These are phyloP conservation scores for Galerina marginata DNA, from an alignment of 768 basidiomycete genomes.

Conservation along the genomic window DNA sequence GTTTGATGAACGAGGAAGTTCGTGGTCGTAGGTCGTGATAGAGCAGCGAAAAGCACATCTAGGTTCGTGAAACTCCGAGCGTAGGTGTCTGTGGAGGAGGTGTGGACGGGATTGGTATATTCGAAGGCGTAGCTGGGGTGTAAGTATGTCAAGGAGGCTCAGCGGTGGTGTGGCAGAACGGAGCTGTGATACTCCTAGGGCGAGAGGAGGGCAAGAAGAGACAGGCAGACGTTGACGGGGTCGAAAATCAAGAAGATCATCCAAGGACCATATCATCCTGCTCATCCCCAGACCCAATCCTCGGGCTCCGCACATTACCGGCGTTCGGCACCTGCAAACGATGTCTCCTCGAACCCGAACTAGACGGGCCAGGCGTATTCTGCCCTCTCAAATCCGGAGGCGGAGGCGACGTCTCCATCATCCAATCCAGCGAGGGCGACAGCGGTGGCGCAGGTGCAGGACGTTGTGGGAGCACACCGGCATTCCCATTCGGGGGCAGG, in stretches of 20 bases:
- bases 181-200: too few species aligned
- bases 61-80: background rate
- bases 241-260: background rate
- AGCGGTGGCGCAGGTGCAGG: background rate
- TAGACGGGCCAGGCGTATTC: background rate
- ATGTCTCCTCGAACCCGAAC: conserved; percentile 6
- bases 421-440: conserved; percentile 1
- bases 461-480: background rate
- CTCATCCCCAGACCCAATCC: background rate
- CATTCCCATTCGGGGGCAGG: too few species aligned
- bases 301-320: background rate
- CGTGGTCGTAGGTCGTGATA: background rate
- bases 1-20: too few species aligned
- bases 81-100: background rate
- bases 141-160: too few species aligned
- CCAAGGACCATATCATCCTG: conserved; percentile 16
- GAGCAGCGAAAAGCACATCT: conserved; percentile 5
- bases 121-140: too few species aligned
- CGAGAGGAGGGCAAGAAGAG: background rate
- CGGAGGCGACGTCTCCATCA: conserved; percentile 5
- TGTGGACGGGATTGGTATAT: too few species aligned
- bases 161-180: too few species aligned
- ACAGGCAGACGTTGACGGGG: background rate
- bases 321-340: background rate
- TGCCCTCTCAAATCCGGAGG: background rate